phyloP scores from a whole-genome alignment of 768 basidiomycete genomes.

The Amanita phalloides region DNA sequence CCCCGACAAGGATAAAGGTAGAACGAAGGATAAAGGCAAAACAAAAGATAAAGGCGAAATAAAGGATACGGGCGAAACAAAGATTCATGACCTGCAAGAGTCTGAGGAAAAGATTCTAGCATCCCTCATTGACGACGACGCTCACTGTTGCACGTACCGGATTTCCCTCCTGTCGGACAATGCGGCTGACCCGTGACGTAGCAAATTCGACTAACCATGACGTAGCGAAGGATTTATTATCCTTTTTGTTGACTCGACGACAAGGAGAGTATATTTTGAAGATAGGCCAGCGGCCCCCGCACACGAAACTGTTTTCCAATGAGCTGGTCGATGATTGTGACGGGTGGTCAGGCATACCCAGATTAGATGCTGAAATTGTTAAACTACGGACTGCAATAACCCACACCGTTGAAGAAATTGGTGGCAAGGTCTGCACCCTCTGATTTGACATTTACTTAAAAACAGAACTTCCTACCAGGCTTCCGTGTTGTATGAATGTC shows the following conservation, averaged over 20 bases:
- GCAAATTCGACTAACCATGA: slow-evolving; percentile 36
- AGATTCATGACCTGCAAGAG: slow-evolving; percentile 24
- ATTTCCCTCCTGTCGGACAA: slow-evolving; percentile 31
- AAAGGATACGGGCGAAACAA: slow-evolving; percentile 20
- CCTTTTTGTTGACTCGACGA: slow-evolving; percentile 53
- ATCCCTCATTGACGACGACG: slow-evolving; percentile 2
- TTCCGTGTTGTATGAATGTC: slow-evolving; percentile 41
- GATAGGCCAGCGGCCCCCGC: slow-evolving; percentile 59
- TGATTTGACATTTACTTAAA: not conserved
- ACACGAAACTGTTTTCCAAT: slow-evolving; percentile 35
- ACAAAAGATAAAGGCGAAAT: slow-evolving; percentile 18
- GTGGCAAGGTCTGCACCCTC: slow-evolving; percentile 50
- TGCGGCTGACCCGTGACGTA: slow-evolving; percentile 30
- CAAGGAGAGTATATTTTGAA: slow-evolving; percentile 69
- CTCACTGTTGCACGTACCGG: slow-evolving; percentile 18
- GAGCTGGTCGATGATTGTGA: slow-evolving; percentile 35
- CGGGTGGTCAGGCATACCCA: slow-evolving; percentile 43
- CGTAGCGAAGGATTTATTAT: slow-evolving; percentile 51
- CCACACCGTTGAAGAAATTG: slow-evolving; percentile 59
- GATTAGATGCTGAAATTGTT: slow-evolving; percentile 43
- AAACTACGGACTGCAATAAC: slow-evolving; percentile 31
- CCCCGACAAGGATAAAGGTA: slow-evolving; percentile 23
- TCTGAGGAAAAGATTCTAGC: slow-evolving; percentile 37
- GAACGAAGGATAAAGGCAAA: slow-evolving; percentile 33
- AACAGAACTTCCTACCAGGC: not conserved